These are phyloP conservation scores for Lipomyces lipofer DNA, from an alignment of 805 yeast species.

Conservation along the genomic window DNA sequence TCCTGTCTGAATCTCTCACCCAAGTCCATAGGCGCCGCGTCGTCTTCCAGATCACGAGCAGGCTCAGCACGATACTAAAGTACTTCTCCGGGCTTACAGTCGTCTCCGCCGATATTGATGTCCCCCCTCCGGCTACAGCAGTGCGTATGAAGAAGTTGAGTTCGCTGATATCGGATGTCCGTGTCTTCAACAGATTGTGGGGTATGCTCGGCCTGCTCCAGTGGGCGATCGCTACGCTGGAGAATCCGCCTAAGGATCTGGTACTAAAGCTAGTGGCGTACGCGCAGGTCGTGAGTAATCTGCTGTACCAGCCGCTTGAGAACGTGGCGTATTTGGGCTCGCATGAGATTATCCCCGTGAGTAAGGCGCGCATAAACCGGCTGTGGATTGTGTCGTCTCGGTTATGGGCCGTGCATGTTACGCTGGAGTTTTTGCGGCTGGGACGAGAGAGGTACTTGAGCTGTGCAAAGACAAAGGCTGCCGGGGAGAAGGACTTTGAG, in stretches of 20 bases:
- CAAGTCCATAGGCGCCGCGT: conserved; percentile 6
- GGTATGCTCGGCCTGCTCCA: conserved; percentile 40
- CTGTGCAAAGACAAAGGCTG: not conserved
- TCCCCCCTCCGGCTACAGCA: conserved; percentile 9
- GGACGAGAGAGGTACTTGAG: conserved; percentile 17
- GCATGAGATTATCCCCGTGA: conserved; percentile 41
- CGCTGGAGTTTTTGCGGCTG: conserved; percentile 38
- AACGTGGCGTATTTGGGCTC: conserved; percentile 44
- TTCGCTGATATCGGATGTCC: conserved; percentile 38
- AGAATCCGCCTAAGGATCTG: conserved; percentile 37
- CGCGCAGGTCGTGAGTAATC: conserved; percentile 41
- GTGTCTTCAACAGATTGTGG: conserved; percentile 44
- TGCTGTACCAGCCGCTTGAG: conserved; percentile 45
- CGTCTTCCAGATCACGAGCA: not conserved
- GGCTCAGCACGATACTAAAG: not conserved
- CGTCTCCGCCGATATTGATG: conserved; percentile 1
- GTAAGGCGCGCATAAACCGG: conserved; percentile 34
- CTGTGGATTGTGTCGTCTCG: conserved; percentile 43
- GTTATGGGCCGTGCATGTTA: conserved; percentile 45
- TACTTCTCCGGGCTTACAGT: conserved; percentile 7
- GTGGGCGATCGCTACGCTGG: conserved; percentile 41
- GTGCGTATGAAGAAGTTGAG: conserved; percentile 15
- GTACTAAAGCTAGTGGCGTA: conserved; percentile 38
- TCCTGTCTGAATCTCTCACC: conserved; percentile 15
- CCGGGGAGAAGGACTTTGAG: conserved; percentile 6